Conservation (phyloP, 2,329 filamentous ascomycete species). For the Cytospora schulzeri region DNA sequence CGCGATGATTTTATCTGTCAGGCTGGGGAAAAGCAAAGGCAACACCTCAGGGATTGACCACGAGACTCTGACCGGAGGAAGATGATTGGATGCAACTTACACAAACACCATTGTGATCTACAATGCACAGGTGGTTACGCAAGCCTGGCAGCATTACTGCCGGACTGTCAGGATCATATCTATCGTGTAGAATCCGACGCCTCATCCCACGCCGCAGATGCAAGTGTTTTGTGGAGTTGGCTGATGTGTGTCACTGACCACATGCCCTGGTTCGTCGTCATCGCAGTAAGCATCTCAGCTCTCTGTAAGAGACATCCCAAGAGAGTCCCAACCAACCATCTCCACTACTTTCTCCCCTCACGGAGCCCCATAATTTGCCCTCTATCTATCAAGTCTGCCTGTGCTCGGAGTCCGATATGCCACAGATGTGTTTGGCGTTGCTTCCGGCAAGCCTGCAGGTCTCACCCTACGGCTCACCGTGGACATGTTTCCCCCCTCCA, state of each 20-base stretch:
- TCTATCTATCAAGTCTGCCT: not conserved
- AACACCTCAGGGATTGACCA: conserved; percentile 8
- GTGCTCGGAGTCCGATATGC: conserved; percentile 8
- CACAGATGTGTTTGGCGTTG: conserved; percentile 18
- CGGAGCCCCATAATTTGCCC: conserved; percentile 8
- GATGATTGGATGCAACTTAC: conserved; percentile 7
- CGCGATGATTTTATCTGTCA: not conserved
- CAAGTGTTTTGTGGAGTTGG: conserved; percentile 15
- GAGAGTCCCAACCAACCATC: not conserved
- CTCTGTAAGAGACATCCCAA: not conserved
- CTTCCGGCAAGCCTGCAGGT: conserved; percentile 18
- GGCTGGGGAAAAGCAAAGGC: conserved; percentile 1
- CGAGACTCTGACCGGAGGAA: conserved; percentile 12
- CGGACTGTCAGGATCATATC: not conserved
- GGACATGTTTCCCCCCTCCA: conserved; percentile 13
- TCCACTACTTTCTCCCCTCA: conserved; percentile 5
- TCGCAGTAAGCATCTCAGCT: not conserved
- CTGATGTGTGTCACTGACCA: conserved; percentile 14
- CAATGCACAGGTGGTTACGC: conserved; percentile 11
- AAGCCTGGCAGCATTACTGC: conserved; percentile 1
- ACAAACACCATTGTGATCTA: conserved; percentile 2
- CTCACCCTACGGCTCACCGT: conserved; percentile 20
- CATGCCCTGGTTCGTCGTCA: conserved; percentile 15
- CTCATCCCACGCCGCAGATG: conserved; percentile 16
- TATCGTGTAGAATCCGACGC: not conserved